These are phyloP conservation scores for Pseudomicrostroma phylloplanum DNA, from an alignment of 1,284 basidiomycete genomes.

Conservation along the genomic window DNA sequence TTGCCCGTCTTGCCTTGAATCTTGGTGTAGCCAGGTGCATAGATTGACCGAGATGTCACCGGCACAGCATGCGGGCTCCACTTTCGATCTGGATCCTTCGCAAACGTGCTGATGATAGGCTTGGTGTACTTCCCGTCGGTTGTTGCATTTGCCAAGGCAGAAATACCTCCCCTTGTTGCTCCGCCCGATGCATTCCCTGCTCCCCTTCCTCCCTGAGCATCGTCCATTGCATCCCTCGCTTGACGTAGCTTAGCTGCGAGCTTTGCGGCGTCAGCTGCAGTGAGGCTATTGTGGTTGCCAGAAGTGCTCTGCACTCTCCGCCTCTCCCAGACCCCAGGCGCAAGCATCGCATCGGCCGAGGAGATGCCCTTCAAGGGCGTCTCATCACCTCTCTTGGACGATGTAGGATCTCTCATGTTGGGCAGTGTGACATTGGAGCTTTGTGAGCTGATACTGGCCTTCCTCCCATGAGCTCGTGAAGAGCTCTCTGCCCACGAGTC, in stretches of 20 bases:
- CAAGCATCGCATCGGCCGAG: not conserved
- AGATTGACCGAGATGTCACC: conserved; percentile 29
- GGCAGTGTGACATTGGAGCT: conserved; percentile 11
- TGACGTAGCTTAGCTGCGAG: conserved; percentile 38
- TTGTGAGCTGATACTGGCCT: conserved; percentile 15
- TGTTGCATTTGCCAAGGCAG: conserved; percentile 4
- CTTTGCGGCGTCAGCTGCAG: conserved; percentile 37
- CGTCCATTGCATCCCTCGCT: conserved; percentile 32
- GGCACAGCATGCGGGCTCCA: conserved; percentile 24
- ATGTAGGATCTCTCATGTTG: conserved; percentile 15
- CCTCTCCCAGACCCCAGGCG: not conserved
- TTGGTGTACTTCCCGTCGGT: conserved; percentile 24
- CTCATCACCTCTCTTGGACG: conserved; percentile 14
- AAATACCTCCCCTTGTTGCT: conserved; percentile 7
- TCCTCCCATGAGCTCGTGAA: conserved; percentile 5
- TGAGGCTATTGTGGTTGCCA: conserved; percentile 31
- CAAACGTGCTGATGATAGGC: conserved; percentile 35
- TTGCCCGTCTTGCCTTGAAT: conserved; percentile 4
- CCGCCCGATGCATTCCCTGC: not conserved
- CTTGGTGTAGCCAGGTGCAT: conserved; percentile 23
- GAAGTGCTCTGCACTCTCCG: conserved; percentile 19
- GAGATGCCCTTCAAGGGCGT: not conserved
- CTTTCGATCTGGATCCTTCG: conserved; percentile 21
- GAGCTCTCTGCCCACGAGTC: not conserved
- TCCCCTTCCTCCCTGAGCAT: conserved; percentile 14